Conservation (phyloP, 2,329 filamentous ascomycete genomes). For the Aspergillus sp. region DNA sequence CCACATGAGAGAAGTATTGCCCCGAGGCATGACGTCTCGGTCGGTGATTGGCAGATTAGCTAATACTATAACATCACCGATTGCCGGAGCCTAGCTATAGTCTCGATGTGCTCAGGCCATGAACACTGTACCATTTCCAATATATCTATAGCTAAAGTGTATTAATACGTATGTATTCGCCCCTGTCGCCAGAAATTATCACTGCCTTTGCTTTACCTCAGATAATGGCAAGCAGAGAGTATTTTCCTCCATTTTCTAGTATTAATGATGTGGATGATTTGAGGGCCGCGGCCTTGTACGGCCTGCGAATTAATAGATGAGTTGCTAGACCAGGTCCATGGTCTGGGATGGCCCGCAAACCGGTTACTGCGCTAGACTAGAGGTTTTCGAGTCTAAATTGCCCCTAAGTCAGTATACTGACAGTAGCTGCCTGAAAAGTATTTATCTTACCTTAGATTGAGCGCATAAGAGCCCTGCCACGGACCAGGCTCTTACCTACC, state of each 20-base stretch:
- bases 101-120: neutral
- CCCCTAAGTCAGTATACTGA: no score
- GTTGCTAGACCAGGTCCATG: conserved; percentile 1
- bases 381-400: no score
- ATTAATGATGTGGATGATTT: neutral
- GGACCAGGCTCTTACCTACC: no score
- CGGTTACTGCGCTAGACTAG: no score
- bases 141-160: neutral
- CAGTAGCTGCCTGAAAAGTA: no score
- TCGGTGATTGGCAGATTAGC: neutral
- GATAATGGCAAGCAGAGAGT: no score
- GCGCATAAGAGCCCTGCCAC: no score
- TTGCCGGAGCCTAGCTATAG: neutral
- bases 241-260: neutral
- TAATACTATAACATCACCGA: neutral
- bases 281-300: neutral
- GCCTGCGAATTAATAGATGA: neutral
- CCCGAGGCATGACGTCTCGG: no score
- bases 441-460: no score
- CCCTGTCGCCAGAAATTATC: neutral
- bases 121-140: neutral
- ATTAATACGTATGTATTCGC: neutral
- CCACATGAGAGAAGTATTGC: no score
- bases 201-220: no score
- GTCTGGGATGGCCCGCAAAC: neutral